Evolutionary conservation across 208 protist genomes (phyloP).

Genomic region (Perkinsela sp.): DNA sequence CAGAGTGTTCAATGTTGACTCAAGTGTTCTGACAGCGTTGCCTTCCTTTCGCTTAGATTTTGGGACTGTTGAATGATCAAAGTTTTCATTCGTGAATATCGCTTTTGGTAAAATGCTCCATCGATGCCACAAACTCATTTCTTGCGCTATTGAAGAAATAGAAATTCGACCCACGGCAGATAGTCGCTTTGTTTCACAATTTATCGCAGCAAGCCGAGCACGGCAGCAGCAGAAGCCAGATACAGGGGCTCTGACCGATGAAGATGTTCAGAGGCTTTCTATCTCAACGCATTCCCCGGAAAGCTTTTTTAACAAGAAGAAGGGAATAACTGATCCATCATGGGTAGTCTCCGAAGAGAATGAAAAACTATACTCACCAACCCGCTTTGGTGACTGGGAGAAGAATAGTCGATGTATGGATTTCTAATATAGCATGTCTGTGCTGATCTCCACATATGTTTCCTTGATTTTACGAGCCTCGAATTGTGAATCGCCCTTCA

Average conservation of each 20-base stretch:
- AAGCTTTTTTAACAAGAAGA: background rate
- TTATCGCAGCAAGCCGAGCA: background rate
- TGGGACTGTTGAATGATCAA: no score
- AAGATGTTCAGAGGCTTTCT: background rate
- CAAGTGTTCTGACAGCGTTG: no score
- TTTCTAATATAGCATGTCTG: no score
- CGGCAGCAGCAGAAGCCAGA: background rate
- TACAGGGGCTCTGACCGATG: background rate
- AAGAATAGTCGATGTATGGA: background rate
- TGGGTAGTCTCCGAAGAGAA: background rate
- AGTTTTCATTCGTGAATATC: no score
- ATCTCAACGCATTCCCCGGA: background rate
- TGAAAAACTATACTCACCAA: background rate
- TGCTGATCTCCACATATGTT: no score
- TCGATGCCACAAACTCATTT: no score
- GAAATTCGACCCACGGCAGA: background rate
- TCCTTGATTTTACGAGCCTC: no score
- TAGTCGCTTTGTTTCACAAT: background rate
- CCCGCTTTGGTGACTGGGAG: background rate
- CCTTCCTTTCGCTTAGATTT: no score
- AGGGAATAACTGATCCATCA: background rate
- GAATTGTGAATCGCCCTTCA: no score
- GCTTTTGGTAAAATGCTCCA: no score
- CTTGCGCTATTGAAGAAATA: background rate
- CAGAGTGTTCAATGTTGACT: no score